phyloP scores from a whole-genome alignment of 768 basidiomycete species.

The Lentinula raphanica region DNA sequence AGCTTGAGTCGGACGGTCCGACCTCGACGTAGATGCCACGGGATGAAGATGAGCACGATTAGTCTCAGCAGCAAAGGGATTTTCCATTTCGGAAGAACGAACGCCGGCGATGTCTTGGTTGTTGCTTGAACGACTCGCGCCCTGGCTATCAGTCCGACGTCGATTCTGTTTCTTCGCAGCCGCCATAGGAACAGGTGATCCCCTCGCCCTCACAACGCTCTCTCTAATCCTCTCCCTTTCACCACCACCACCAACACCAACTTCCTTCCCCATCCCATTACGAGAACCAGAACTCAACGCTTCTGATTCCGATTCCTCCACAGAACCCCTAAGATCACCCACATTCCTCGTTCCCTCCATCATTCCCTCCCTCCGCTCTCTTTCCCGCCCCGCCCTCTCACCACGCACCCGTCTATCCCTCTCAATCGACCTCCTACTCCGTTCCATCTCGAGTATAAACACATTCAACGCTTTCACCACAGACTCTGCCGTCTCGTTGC shows the following conservation, averaged over 20 bases:
- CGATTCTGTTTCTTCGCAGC: neutral
- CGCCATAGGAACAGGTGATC: neutral
- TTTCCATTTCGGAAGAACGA: neutral
- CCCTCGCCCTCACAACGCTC: neutral
- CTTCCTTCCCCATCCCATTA: no score
- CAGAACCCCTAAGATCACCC: neutral
- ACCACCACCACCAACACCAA: no score
- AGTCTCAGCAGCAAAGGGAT: neutral
- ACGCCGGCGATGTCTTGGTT: neutral
- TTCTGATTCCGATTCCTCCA: no score
- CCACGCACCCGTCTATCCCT: neutral
- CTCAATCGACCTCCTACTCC: neutral
- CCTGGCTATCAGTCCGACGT: neutral
- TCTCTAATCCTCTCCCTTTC: neutral
- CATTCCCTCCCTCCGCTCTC: neutral
- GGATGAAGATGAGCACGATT: neutral
- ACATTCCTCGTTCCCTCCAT: neutral
- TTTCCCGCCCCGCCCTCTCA: no score
- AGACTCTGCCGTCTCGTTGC: neutral
- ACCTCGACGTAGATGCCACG: neutral
- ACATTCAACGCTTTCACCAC: neutral
- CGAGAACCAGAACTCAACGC: no score
- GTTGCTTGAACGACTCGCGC: neutral
- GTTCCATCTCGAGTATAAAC: conserved; percentile 1
- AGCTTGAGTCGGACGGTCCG: neutral